Evolutionary conservation across 768 basidiomycete species (phyloP).

Genomic region (Dioszegia hungarica): DNA sequence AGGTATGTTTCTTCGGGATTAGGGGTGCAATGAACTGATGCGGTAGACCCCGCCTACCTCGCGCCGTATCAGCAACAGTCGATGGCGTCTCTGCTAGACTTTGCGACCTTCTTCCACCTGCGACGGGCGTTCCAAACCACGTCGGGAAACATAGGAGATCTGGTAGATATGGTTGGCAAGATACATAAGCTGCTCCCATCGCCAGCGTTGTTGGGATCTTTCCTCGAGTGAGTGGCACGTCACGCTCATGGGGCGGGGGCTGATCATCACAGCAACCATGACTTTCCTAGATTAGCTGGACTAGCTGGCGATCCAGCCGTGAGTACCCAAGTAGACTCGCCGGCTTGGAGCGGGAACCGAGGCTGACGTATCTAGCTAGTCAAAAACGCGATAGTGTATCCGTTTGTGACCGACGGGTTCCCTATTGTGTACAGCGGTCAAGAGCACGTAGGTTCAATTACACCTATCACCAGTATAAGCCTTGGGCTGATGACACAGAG

Average conservation of each 20-base stretch:
- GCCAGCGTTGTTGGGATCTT: slow-evolving; percentile 43
- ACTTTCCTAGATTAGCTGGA: slow-evolving; percentile 41
- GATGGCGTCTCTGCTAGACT: slow-evolving; percentile 44
- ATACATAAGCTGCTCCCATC: slow-evolving; percentile 39
- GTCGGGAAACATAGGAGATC: slow-evolving; percentile 20
- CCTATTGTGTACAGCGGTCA: slow-evolving; percentile 48
- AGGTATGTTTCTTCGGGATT: slow-evolving; percentile 19
- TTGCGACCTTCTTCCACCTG: slow-evolving; percentile 45
- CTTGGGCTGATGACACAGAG: slow-evolving; percentile 16
- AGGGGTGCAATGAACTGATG: neutral
- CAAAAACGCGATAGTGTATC: slow-evolving; percentile 49
- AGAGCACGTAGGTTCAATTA: slow-evolving; percentile 35
- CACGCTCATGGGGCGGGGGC: neutral
- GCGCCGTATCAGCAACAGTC: slow-evolving; percentile 42
- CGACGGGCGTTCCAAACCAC: slow-evolving; percentile 41
- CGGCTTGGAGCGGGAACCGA: neutral
- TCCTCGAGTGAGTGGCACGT: slow-evolving; percentile 39
- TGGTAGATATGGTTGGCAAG: slow-evolving; percentile 37
- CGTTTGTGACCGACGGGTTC: slow-evolving; percentile 49
- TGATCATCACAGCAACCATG: slow-evolving; percentile 39
- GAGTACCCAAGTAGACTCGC: neutral
- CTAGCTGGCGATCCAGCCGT: slow-evolving; percentile 29
- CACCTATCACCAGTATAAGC: neutral
- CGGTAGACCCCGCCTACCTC: slow-evolving; percentile 42
- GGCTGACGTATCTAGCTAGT: slow-evolving; percentile 19